A percentile compares a stretch with the other conserved stretches of the same genome.
phyloP scores from a whole-genome alignment of 352 stramenopile genomes.

The Nothophytophthora sp. region DNA sequence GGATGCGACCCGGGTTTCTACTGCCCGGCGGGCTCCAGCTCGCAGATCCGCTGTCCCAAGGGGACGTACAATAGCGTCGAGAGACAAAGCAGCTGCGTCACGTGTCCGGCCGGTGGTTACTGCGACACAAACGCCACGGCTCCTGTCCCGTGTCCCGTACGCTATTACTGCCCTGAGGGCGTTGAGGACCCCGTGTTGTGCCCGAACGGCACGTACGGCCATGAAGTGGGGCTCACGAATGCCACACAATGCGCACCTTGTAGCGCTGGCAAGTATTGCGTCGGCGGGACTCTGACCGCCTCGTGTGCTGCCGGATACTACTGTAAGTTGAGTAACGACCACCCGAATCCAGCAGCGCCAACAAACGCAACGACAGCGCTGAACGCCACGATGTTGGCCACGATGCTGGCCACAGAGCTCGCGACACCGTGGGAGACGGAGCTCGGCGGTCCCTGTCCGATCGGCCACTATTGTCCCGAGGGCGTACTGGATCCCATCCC shows the following conservation, averaged over 20 bases:
- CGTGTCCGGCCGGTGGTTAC: slow-evolving; percentile 65
- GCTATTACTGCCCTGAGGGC: slow-evolving; percentile 72
- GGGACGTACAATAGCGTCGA: slow-evolving; percentile 69
- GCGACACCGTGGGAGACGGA: slow-evolving; percentile 34
- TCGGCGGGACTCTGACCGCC: slow-evolving; percentile 66
- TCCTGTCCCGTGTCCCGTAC: slow-evolving; percentile 52
- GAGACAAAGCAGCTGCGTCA: slow-evolving; percentile 40
- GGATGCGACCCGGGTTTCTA: slow-evolving; percentile 71
- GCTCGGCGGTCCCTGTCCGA: slow-evolving; percentile 68
- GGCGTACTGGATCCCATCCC: slow-evolving; percentile 68
- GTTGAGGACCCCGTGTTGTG: slow-evolving; percentile 57
- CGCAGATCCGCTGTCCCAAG: slow-evolving; percentile 54
- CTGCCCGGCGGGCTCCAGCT: slow-evolving; percentile 57
- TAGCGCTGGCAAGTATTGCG: slow-evolving; percentile 74
- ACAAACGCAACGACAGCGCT: slow-evolving; percentile 3
- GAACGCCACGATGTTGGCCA: no score
- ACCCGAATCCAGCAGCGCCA: slow-evolving; percentile 43
- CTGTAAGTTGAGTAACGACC: slow-evolving; percentile 68
- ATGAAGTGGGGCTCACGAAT: slow-evolving; percentile 40
- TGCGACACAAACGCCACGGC: slow-evolving; percentile 65
- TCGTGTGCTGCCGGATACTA: slow-evolving; percentile 85
- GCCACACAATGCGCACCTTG: slow-evolving; percentile 68
- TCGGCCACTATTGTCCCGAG: slow-evolving; percentile 78
- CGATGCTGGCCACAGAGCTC: no score
- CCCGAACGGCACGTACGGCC: slow-evolving; percentile 78